Evolutionary conservation across 345 rosid genomes (phyloP).

Genomic region (Toxicodendron radicans): DNA sequence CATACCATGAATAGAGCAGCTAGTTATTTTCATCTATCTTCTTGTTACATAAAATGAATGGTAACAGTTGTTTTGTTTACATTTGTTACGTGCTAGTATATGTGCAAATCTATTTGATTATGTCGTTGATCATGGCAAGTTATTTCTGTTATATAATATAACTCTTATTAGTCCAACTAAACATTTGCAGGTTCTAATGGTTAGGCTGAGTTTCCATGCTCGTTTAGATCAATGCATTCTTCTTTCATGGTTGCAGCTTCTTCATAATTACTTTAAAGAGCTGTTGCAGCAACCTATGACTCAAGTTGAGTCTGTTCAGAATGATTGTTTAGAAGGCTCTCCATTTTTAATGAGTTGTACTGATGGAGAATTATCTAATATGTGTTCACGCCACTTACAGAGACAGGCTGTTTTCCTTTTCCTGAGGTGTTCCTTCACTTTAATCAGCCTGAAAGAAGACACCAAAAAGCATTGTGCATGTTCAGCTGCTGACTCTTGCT

Average conservation of each 20-base stretch:
- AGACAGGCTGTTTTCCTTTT: slow-evolving; percentile 69
- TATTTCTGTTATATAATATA: background rate
- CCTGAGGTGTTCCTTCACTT: slow-evolving; percentile 61
- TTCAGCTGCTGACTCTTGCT: slow-evolving; percentile 27
- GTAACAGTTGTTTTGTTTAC: background rate
- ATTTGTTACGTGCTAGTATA: background rate
- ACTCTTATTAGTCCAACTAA: slow-evolving; percentile 5
- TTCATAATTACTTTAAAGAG: slow-evolving; percentile 59
- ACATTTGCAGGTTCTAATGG: slow-evolving; percentile 69
- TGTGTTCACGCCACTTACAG: slow-evolving; percentile 50
- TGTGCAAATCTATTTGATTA: background rate
- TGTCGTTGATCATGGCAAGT: background rate
- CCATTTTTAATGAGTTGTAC: slow-evolving; percentile 57
- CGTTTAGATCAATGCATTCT: slow-evolving; percentile 36
- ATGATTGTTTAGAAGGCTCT: slow-evolving; percentile 66
- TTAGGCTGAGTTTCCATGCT: slow-evolving; percentile 61
- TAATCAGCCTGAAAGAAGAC: slow-evolving; percentile 45
- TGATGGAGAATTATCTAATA: slow-evolving; percentile 33
- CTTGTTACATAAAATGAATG: background rate
- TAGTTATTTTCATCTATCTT: background rate
- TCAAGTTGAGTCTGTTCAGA: slow-evolving; percentile 24
- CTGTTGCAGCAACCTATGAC: slow-evolving; percentile 42
- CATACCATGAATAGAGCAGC: background rate
- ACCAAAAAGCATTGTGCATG: slow-evolving; percentile 33
- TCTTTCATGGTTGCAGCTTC: slow-evolving; percentile 71